Evolutionary conservation across 2,329 filamentous ascomycete species (phyloP).

Genomic region (Tetracladium maxilliforme): DNA sequence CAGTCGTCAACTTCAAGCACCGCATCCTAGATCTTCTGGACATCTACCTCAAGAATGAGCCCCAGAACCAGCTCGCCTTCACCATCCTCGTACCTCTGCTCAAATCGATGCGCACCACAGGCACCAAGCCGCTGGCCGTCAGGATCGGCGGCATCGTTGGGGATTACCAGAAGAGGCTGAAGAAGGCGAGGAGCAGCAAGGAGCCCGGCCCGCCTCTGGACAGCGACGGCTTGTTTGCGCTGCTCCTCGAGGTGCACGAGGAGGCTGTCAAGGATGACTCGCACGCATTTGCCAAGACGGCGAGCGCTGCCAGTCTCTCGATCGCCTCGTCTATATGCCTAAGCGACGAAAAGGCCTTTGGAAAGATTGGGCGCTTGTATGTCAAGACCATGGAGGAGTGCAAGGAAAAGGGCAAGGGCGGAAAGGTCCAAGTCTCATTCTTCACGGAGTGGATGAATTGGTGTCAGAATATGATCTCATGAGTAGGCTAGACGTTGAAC

Average conservation of each 20-base stretch:
- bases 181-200: slow-evolving; percentile 34
- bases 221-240: slow-evolving; percentile 18
- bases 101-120: slow-evolving; percentile 61
- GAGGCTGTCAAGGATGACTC: slow-evolving; percentile 49
- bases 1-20: slow-evolving; percentile 88
- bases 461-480: too few relatives aligned
- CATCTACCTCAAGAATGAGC: slow-evolving; percentile 71
- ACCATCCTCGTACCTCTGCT: slow-evolving; percentile 62
- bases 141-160: slow-evolving; percentile 61
- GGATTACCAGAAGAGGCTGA: slow-evolving; percentile 53
- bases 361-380: slow-evolving; percentile 48
- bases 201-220: slow-evolving; percentile 11
- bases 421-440: slow-evolving; percentile 49
- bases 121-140: slow-evolving; percentile 58
- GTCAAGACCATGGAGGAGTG: slow-evolving; percentile 43
- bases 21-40: slow-evolving; percentile 78
- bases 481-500: too few relatives aligned
- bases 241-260: slow-evolving; percentile 53
- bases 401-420: slow-evolving; percentile 37
- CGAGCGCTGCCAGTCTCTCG: slow-evolving; percentile 57
- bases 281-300: slow-evolving; percentile 58
- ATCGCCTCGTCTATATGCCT: slow-evolving; percentile 47
- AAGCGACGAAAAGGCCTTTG: slow-evolving; percentile 33
- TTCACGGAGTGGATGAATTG: slow-evolving; percentile 65
- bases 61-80: slow-evolving; percentile 51